These are phyloP conservation scores for Chytriomyces sp. DNA, from an alignment of 192 early-diverging fungal genomes.

Conservation along the genomic window DNA sequence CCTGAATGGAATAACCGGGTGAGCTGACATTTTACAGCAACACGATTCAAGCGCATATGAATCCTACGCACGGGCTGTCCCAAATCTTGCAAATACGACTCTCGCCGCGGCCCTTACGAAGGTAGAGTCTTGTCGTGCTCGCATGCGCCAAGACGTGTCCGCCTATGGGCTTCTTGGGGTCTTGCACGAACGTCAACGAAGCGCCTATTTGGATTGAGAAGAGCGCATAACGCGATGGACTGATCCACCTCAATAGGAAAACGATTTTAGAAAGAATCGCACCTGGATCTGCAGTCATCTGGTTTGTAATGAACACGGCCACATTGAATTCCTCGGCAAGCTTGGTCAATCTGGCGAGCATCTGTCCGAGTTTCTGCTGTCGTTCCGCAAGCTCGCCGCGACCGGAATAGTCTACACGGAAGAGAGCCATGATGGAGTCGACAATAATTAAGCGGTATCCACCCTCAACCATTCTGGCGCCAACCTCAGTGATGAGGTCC, in stretches of 20 bases:
- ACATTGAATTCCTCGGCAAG: slow-evolving; percentile 86
- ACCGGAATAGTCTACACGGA: slow-evolving; percentile 79
- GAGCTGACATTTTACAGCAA: background rate
- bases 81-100: slow-evolving; percentile 79
- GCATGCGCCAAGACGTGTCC: slow-evolving; percentile 75
- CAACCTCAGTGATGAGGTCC: slow-evolving; percentile 64
- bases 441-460: slow-evolving; percentile 58
- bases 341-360: slow-evolving; percentile 71
- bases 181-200: slow-evolving; percentile 75
- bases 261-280: background rate
- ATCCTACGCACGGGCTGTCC: slow-evolving; percentile 68
- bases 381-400: slow-evolving; percentile 84
- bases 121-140: slow-evolving; percentile 75
- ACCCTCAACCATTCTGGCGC: slow-evolving; percentile 71
- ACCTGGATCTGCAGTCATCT: slow-evolving; percentile 59
- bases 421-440: slow-evolving; percentile 82
- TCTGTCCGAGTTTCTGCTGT: slow-evolving; percentile 78
- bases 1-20: background rate
- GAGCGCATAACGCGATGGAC: background rate
- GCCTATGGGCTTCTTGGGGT: slow-evolving; percentile 79
- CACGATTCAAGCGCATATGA: background rate
- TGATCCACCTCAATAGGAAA: too few relatives aligned
- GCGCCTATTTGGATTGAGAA: slow-evolving; percentile 32
- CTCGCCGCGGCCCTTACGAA: slow-evolving; percentile 82
- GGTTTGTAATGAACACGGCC: slow-evolving; percentile 80